Conservation (phyloP, 208 protist species). For the Spongospora subterranea region DNA sequence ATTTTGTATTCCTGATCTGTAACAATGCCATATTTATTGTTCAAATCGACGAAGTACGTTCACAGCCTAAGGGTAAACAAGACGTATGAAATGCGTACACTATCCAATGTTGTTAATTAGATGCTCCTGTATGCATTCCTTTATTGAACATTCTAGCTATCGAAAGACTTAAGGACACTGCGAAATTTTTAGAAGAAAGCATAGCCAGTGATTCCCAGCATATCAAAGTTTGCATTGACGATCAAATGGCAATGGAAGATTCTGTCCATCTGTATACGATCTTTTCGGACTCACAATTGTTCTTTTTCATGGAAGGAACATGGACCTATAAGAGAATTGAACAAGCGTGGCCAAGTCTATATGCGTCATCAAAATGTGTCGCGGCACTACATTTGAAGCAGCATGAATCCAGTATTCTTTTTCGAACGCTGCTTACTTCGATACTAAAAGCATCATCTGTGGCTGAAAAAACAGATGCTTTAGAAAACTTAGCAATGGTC, state of each 20-base stretch:
- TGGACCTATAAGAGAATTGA: not conserved
- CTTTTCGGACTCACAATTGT: not conserved
- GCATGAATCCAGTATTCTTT: not conserved
- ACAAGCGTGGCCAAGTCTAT: not conserved
- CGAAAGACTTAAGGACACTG: not conserved
- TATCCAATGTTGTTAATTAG: not conserved
- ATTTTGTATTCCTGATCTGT: conserved; percentile 53
- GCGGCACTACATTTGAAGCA: not conserved
- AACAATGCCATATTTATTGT: not conserved
- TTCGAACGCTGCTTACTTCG: not conserved
- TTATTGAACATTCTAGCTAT: not conserved
- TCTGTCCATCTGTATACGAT: not conserved
- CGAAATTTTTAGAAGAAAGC: conserved; percentile 3
- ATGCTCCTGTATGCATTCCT: not conserved
- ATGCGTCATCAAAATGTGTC: not conserved
- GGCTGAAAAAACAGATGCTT: not conserved
- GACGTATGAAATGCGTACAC: not conserved
- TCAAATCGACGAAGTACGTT: not conserved
- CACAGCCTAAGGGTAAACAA: not conserved
- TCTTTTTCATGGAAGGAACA: not conserved
- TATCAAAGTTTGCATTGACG: not conserved
- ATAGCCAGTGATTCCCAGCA: conserved; percentile 25
- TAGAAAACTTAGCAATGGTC: conserved; percentile 16
- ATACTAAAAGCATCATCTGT: not conserved
- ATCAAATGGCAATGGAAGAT: conserved; percentile 1